Evolutionary conservation across 768 basidiomycete species (phyloP), one percentile per base, ranked within the genome.

Genomic region (Mycena rebaudengoi): DNA sequence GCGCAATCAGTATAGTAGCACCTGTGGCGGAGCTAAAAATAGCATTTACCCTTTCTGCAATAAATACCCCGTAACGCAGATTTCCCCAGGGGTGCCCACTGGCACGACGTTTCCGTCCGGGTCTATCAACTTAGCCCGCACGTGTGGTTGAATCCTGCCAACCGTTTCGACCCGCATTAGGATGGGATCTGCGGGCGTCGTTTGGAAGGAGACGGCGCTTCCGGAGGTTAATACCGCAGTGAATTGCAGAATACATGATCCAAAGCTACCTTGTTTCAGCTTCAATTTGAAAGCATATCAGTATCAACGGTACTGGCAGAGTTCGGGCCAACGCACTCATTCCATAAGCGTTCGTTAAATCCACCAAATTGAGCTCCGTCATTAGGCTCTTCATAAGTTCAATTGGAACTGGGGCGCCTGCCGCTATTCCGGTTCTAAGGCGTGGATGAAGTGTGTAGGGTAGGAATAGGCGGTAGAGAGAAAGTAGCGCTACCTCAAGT

Each of bases 161-260:
- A 94, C 93, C 1, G 92, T 95, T 73, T 95, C 93, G 5, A 91
- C 88, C 2, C 92, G 89, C 71, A 91, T 91, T 49, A 83, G 76
- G 26, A 95, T 74, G 1, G 91, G 84, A 71, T 95, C 93, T 2
- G 77, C 81, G 0, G 88, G 83, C 3, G 84, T 87, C 0, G 92
- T 89, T 75, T 95, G 93, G 78, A 95, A 95, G 0, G 93, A 90
- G 0, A 94, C 92, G 0, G 93, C 93, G 65, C 92, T 92, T n/a
- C n/a, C n/a, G n/a, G n/a, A n/a, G n/a, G n/a, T n/a, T n/a, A n/a
- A n/a, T n/a, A n/a, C n/a, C n/a, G n/a, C n/a, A n/a, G n/a, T n/a
- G n/a, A n/a, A n/a, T n/a, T n/a, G n/a, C n/a, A n/a, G n/a, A n/a
- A n/a, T n/a, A n/a, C n/a, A n/a, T n/a, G n/a, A n/a, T n/a, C n/a